phyloP scores from a whole-genome alignment of 78 protist genomes.

The Emiliania huxleyi region DNA sequence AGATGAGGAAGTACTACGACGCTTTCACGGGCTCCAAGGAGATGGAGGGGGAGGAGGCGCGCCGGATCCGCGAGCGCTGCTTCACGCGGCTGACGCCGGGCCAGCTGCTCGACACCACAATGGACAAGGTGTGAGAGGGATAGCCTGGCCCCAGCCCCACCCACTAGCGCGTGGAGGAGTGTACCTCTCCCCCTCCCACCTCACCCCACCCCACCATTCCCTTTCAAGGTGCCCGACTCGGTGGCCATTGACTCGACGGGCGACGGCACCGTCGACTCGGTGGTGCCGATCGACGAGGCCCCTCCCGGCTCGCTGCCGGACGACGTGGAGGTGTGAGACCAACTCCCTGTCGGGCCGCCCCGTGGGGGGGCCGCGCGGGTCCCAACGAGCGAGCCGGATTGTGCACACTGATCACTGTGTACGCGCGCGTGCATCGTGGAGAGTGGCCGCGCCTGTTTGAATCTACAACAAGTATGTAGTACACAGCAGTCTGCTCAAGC shows the following conservation, averaged over 20 bases:
- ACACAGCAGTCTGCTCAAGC: too few species aligned
- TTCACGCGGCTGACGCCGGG: not conserved
- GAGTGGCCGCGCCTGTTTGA: too few species aligned
- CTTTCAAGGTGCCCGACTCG: not conserved
- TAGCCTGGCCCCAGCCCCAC: not conserved
- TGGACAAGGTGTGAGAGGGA: not conserved
- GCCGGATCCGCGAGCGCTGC: not conserved
- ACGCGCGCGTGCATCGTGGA: too few species aligned
- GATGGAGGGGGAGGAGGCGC: not conserved
- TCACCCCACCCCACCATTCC: not conserved
- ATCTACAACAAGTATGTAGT: too few species aligned
- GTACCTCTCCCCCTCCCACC: not conserved
- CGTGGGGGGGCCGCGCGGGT: too few species aligned
- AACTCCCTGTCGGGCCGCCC: too few species aligned
- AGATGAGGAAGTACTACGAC: not conserved
- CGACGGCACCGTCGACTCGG: not conserved
- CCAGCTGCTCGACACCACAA: not conserved
- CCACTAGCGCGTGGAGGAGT: not conserved
- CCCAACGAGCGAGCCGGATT: too few species aligned
- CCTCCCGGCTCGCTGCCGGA: too few species aligned
- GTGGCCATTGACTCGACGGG: not conserved
- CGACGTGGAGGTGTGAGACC: too few species aligned
- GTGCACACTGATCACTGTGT: too few species aligned
- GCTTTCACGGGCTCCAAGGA: not conserved
- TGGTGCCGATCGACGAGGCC: not conserved